Conservation (phyloP, 139 green algal species). For the Chlorella sp. region DNA sequence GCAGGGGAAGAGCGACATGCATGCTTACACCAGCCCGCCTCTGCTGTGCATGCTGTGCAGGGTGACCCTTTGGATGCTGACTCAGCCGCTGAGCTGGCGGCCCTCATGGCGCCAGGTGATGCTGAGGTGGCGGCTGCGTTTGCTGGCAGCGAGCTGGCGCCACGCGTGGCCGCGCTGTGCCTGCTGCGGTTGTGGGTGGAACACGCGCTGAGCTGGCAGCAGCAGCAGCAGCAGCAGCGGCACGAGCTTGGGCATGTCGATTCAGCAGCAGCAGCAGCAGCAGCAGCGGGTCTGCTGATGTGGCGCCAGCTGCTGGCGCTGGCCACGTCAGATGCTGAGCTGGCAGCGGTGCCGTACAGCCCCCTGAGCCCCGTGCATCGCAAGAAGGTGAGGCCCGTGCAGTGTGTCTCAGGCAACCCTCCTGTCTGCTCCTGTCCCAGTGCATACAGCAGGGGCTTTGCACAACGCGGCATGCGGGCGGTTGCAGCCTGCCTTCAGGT, state of each 20-base stretch:
- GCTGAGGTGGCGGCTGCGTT: conserved; percentile 29
- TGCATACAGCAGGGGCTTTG: too few relatives aligned
- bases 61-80: conserved; percentile 18
- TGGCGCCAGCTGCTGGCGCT: conserved; percentile 53
- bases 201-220: not conserved
- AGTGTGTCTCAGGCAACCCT: not conserved
- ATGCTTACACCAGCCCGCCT: too few relatives aligned
- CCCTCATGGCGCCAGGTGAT: conserved; percentile 34
- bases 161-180: conserved; percentile 54
- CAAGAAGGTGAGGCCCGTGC: conserved; percentile 59
- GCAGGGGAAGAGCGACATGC: too few relatives aligned
- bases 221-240: not conserved
- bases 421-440: not conserved
- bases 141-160: conserved; percentile 45
- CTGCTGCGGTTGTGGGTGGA: conserved; percentile 47
- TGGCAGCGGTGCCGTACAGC: conserved; percentile 18
- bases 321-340: conserved; percentile 39
- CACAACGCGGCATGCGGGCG: not conserved
- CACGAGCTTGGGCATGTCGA: not conserved
- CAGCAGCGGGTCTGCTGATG: conserved; percentile 31
- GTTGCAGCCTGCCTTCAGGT: not conserved
- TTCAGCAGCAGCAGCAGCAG: not conserved
- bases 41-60: too few relatives aligned
- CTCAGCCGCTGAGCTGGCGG: conserved; percentile 30
- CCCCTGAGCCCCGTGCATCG: conserved; percentile 54